phyloP scores from a whole-genome alignment of 192 early-diverging fungal species.

The Entophlyctis helioformis region DNA sequence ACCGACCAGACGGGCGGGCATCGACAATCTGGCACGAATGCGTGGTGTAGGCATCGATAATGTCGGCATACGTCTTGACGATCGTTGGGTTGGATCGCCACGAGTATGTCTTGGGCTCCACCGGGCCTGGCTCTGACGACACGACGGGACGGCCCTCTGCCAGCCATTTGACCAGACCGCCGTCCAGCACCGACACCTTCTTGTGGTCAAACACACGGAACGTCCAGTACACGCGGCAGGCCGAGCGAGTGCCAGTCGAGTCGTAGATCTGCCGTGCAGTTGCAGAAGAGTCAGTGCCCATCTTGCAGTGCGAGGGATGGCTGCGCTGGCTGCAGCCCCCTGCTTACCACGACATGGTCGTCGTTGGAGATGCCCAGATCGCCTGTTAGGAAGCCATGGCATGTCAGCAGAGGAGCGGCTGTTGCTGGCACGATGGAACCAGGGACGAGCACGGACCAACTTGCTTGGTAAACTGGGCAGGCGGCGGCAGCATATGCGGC shows the following conservation, averaged over 20 bases:
- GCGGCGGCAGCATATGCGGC: constrained; percentile 86
- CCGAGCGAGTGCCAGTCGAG: constrained; percentile 62
- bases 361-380: constrained; percentile 61
- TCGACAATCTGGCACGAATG: constrained; percentile 48
- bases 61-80: constrained; percentile 44
- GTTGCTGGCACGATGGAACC: no score
- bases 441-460: constrained; percentile 48
- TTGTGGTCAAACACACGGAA: constrained; percentile 90
- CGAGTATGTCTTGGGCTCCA: constrained; percentile 6
- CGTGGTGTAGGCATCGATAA: constrained; percentile 40
- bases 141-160: constrained; percentile 35
- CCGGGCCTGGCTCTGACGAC: constrained; percentile 4
- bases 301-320: no score
- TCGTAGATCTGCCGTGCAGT: constrained; percentile 60
- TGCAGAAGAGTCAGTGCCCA: neutral
- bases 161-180: constrained; percentile 77
- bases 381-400: constrained; percentile 16
- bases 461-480: constrained; percentile 55
- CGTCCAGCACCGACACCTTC: constrained; percentile 77
- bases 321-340: no score
- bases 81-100: constrained; percentile 12
- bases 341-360: constrained; percentile 67
- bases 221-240: constrained; percentile 86
- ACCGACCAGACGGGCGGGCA: constrained; percentile 47
- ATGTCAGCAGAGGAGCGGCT: neutral